Conservation (phyloP, 1,139 yeast genomes). For the Nakaseomyces nivariensis region DNA sequence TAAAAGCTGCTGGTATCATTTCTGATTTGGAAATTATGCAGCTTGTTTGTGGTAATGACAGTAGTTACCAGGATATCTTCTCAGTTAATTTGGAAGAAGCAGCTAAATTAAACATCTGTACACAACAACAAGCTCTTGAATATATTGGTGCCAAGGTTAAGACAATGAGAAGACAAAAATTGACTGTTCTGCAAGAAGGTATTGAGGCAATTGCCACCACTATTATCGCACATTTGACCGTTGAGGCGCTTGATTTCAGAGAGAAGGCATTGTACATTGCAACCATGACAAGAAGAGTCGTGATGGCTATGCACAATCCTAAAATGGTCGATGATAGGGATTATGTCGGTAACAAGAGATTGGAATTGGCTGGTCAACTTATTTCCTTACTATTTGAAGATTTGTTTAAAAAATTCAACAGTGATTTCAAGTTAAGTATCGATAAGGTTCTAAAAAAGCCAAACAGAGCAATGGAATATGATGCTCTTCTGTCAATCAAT, state of each 20-base stretch:
- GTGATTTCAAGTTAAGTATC: constrained; percentile 86
- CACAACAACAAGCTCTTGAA: constrained; percentile 90
- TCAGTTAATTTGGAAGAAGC: constrained; percentile 93
- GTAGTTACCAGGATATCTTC: constrained; percentile 82
- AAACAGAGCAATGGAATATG: constrained; percentile 89
- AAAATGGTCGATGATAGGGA: constrained; percentile 96
- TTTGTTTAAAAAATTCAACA: constrained; percentile 88
- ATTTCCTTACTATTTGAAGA: constrained; percentile 93
- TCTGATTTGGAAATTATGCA: constrained; percentile 92
- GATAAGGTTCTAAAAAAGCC: constrained; percentile 92
- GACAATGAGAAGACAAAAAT: constrained; percentile 82
- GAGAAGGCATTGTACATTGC: constrained; percentile 93
- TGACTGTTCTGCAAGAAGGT: constrained; percentile 83
- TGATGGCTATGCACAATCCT: constrained; percentile 92
- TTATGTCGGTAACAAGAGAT: constrained; percentile 94
- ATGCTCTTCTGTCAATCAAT: constrained; percentile 78
- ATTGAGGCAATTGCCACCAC: constrained; percentile 95
- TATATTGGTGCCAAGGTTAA: constrained; percentile 86
- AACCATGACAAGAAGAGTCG: constrained; percentile 90
- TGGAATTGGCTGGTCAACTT: constrained; percentile 94
- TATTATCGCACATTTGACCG: constrained; percentile 88
- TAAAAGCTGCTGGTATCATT: constrained; percentile 91
- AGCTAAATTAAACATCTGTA: constrained; percentile 71
- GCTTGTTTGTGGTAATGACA: constrained; percentile 82
- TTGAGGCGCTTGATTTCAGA: constrained; percentile 74